Base-by-base conservation (phyloP, 2,329 filamentous ascomycete species). In the Tolypocladium ophioglossoides region DNA sequence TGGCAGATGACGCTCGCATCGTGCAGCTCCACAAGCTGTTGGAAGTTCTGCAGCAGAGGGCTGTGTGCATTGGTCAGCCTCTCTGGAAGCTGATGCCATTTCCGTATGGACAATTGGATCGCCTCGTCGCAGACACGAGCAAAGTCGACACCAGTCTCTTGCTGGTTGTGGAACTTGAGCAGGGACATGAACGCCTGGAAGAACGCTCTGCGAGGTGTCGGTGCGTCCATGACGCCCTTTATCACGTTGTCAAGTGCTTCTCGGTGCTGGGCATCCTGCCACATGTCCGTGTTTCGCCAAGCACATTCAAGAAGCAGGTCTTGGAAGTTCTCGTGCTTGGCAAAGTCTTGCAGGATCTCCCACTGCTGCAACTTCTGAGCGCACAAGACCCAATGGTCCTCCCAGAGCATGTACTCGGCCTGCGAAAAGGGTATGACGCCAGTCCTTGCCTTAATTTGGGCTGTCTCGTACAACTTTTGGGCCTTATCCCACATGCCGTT, bases 401-500 rank as follows among this genome's bases (percentile, higher is more conserved):
- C 94, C 94, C 94, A 99, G 1, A 99, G 80, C 82, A 95, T 96
- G 71, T 99, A 99, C 70, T 99, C 94, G 35, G 86, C 91, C 63
- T 95, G 89, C 1, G 92, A 96, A 70, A 96, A 97, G 0, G 94
- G 92, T 57, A 97, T 84, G n/a, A 92, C 89, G 52, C 91, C 94
- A 0, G 92, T 97, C 49, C 95, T 84, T 47, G 95, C 94, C 70
- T 97, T 99, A 68, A 99, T 90, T 70, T 99, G 95, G 0, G 95
- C 94, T 54, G 86, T 86, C 70, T 99, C 94, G 69, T 97, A 99
- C 74, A 96, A 86, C 65, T 89, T 88, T 72, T 99, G 95, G 1
- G 95, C 91, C 72, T 97, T 97, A 64, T 99, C 94, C 95, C 94
- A 99, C 82, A 97, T 95, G 50, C 94, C 94, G 63, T 95, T 95